Conservation (phyloP, 2,329 filamentous ascomycete species). For the Clonostachys sp. region DNA sequence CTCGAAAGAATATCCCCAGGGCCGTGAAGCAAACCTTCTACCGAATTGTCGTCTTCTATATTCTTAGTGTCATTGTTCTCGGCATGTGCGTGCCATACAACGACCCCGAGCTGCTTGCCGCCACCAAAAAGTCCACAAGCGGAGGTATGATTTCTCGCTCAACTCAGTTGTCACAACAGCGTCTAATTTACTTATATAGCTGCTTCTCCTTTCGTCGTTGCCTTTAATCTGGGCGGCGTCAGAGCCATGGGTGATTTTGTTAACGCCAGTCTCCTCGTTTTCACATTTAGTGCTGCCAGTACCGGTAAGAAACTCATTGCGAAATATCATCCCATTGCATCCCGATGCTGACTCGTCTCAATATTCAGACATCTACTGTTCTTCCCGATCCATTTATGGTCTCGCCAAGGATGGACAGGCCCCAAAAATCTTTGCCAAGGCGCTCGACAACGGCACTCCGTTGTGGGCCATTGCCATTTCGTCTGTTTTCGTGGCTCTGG, state of each 20-base stretch:
- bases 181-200: too few relatives aligned
- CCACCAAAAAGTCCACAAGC: conserved; percentile 10
- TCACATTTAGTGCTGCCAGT: conserved; percentile 34
- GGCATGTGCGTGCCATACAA: conserved; percentile 17
- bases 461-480: conserved; percentile 27
- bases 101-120: conserved; percentile 18
- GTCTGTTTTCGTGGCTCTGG: conserved; percentile 27
- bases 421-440: conserved; percentile 23
- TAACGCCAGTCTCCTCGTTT: conserved; percentile 14
- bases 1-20: conserved; percentile 11
- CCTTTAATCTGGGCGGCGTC: conserved; percentile 10
- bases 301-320: too few relatives aligned
- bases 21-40: conserved; percentile 15
- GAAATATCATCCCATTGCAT: too few relatives aligned
- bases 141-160: conserved; percentile 1
- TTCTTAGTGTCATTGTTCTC: conserved; percentile 11
- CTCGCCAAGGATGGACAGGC: conserved; percentile 33
- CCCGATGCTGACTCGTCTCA: too few relatives aligned
- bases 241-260: conserved; percentile 10
- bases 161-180: too few relatives aligned
- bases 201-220: conserved; percentile 16
- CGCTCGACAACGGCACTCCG: conserved; percentile 29
- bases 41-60: conserved; percentile 16
- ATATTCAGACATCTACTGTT: conserved; percentile 49
- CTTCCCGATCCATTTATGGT: conserved; percentile 41